Evolutionary conservation across 257 asterid species (phyloP), one percentile per base, ranked within the genome.

Genomic region (Lycium ferocissimum): DNA sequence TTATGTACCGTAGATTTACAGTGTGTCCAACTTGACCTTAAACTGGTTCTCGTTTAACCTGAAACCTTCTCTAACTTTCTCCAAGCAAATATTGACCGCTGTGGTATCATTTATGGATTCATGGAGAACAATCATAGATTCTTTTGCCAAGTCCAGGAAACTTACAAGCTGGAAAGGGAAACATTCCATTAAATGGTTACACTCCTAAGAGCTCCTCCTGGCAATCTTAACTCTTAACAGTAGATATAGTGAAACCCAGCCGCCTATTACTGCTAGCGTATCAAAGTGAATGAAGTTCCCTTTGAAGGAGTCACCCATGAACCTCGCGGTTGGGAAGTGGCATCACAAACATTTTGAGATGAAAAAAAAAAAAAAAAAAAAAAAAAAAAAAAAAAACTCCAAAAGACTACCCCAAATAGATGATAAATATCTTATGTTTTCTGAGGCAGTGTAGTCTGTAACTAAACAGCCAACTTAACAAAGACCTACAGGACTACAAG

Each of bases 251-350:
- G 65, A 53, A 76, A n/a, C 63, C 82, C 3, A 51, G 63, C 14
- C 26, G 65, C 22, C 20, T 26, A 51, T 26, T 76, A 26, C 82
- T 51, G 65, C 8, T 76, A 26, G 45, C 26, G 53, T 26, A 53
- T 17, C 65, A 76, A 45, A 43, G 80, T 18, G 80, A 10, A 45
- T 45, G 80, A 72, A 72, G 58, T 51, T 72, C 18, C 79, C n/a
- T 2, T 3, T 45, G 80, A 72, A 45, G 80, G 58, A n/a, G 65
- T 26, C 47, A 26, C 63, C 22, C 59, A 26, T 15, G 37, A 26
- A 12, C 61, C 56, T 51, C 63, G 26, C 51, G 82, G 49, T 51
- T 1, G 17, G 5, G 5, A 51, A 1, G 47, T 76, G 5, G 58
- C 81, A 76, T 14, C 20, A 51, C 13, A 49, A 76, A 14, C 62